phyloP scores from a whole-genome alignment of 192 early-diverging fungal species.

The Backusella mclennaniae region DNA sequence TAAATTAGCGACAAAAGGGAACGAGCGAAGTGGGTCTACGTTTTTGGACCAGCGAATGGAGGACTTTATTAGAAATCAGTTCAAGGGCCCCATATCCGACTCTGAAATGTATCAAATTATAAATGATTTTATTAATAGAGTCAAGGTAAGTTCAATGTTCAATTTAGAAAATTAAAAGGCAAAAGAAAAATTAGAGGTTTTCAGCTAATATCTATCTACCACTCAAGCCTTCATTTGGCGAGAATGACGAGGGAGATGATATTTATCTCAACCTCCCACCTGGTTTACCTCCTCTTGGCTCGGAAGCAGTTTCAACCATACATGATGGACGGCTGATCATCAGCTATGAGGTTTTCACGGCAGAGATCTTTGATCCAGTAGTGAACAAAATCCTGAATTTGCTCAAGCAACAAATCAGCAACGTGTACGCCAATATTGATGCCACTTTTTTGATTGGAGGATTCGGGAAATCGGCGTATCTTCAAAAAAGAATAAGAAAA shows the following conservation, averaged over 20 bases:
- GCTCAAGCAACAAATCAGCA: constrained; percentile 40
- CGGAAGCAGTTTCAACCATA: constrained; percentile 22
- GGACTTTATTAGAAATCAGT: constrained; percentile 33
- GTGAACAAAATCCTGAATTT: constrained; percentile 37
- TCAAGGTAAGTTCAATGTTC: constrained; percentile 20
- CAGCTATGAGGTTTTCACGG: constrained; percentile 25
- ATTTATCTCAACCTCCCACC: not conserved
- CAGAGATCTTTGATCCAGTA: constrained; percentile 48
- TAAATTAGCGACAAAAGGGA: constrained; percentile 39
- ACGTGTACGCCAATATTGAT: constrained; percentile 30
- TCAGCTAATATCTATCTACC: not conserved
- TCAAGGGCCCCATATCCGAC: constrained; percentile 23
- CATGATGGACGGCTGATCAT: constrained; percentile 35
- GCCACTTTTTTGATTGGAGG: constrained; percentile 52
- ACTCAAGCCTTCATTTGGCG: constrained; percentile 27
- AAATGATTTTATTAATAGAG: constrained; percentile 36
- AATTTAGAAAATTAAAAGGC: too few species aligned
- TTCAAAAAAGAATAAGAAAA: constrained; percentile 32
- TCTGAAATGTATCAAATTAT: constrained; percentile 20
- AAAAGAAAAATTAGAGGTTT: too few species aligned
- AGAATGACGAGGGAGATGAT: constrained; percentile 28
- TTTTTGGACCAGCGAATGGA: constrained; percentile 42
- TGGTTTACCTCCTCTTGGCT: not conserved
- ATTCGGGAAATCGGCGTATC: constrained; percentile 44
- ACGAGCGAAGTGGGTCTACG: constrained; percentile 39